These are phyloP conservation scores for Paspalum notatum DNA, from an alignment of 176 grass and related monocot species.

Conservation along the genomic window DNA sequence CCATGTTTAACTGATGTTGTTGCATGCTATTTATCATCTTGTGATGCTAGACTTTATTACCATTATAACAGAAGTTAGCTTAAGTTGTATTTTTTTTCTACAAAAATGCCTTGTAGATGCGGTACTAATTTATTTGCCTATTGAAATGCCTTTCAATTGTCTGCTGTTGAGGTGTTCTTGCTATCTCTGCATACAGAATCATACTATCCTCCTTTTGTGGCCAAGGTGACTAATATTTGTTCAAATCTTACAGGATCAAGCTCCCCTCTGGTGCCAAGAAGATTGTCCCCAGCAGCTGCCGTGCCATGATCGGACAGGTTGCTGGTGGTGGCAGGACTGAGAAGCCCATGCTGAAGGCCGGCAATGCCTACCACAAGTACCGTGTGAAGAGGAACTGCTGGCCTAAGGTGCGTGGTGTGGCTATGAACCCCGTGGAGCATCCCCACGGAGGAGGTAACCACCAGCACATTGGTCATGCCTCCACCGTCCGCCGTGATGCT, in stretches of 20 bases:
- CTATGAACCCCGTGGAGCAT: conserved; percentile 98
- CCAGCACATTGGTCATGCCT: conserved; percentile 96
- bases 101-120: background rate
- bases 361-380: conserved; percentile 96
- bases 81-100: background rate
- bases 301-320: conserved; percentile 92
- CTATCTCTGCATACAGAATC: background rate
- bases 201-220: background rate
- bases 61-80: background rate
- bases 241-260: conserved; percentile 59
- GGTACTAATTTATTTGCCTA: background rate
- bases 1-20: background rate
- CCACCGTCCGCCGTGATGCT: conserved; percentile 82
- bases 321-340: conserved; percentile 92
- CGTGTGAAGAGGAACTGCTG: conserved; percentile 92
- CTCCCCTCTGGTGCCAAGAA: conserved; percentile 98
- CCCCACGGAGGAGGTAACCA: conserved; percentile 98
- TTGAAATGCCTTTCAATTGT: background rate
- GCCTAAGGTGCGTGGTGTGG: conserved; percentile 99
- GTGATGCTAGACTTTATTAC: background rate
- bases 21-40: background rate
- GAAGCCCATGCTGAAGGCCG: conserved; percentile 86
- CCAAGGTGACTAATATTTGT: background rate
- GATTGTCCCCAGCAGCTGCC: conserved; percentile 80
- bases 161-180: background rate